Base-by-base conservation (phyloP, 768 basidiomycete genomes). In the Daedalea quercina region DNA sequence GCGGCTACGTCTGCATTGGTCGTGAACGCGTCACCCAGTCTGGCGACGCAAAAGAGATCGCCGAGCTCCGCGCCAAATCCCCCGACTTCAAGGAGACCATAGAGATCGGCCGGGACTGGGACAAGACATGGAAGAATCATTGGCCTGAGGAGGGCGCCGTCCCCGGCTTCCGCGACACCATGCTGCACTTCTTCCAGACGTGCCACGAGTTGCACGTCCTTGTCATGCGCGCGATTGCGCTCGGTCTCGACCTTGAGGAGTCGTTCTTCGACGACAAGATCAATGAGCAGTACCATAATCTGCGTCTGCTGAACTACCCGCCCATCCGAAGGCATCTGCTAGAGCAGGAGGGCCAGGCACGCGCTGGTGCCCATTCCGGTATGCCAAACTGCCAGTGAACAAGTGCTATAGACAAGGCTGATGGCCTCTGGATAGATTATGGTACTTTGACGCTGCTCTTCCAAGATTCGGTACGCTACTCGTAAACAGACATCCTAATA, bases 61-160 rank as follows among this genome's bases (percentile, higher is more conserved):
- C 82, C 43, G 67, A 75, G 42, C 70, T 93, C 20, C 82, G 91
- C n/a, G 73, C 70, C 53, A 82, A 80, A 54, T 82, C 90, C 0
- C 90, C 91, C 0, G 90, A 91, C 63, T 81, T 70, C 69, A 90
- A 91, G 67, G 90, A 94, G 67, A 74, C 81, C 8, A 90, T 94
- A 83, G 91, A 94, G 66, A 92, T 94, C 43, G 90, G 92, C 26
- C 77, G 86, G 23, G 90, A 94, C 53, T 87, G 85, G 81, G 89
- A 88, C 58, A 71, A 76, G 15, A 74, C 69, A 35, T 90, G 85
- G 84, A 81, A 78, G 64, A 94, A 94, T 65, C 76, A 76, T 57
- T 94, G 92, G 91, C 90, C 87, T 3, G 68, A 71, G 41, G 82
- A 88, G 60, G 61, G 55, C 1, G 76, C 81, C 48, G 79, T 71